phyloP scores from a whole-genome alignment of 306 rosid genomes.

The Oxytropis ochrocephala region DNA sequence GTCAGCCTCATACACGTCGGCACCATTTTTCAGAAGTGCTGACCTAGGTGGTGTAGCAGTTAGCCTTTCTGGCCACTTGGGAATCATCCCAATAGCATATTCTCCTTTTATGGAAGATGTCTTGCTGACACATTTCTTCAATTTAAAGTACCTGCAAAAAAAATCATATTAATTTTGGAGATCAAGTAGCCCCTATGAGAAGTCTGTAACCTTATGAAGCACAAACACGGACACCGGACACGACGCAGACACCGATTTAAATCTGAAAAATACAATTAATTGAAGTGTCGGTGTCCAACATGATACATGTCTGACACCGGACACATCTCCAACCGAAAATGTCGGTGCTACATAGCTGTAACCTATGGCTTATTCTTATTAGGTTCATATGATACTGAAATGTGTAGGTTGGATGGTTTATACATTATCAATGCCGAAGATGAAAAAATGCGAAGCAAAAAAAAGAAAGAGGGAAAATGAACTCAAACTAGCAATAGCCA shows the following conservation, averaged over 20 bases:
- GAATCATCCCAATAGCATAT: slow-evolving; percentile 59
- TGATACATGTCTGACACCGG: no score
- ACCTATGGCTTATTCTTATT: not conserved
- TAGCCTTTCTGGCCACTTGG: slow-evolving; percentile 90
- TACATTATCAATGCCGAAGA: not conserved
- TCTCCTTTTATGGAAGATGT: slow-evolving; percentile 64
- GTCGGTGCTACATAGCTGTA: no score
- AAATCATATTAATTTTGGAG: slow-evolving; percentile 15
- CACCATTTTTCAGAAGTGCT: slow-evolving; percentile 52
- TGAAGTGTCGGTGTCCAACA: no score
- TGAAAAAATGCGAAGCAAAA: not conserved
- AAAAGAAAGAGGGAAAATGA: not conserved
- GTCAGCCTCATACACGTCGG: slow-evolving; percentile 86
- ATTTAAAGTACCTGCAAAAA: slow-evolving; percentile 69
- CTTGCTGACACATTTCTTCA: slow-evolving; percentile 73
- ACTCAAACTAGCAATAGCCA: slow-evolving; percentile 1
- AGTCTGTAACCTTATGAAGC: not conserved
- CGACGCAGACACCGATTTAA: no score
- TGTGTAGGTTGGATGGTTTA: not conserved
- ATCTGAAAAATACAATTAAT: no score
- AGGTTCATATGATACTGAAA: not conserved
- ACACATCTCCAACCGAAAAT: no score
- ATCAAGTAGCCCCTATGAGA: slow-evolving; percentile 2
- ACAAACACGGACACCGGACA: no score
- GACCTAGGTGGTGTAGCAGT: slow-evolving; percentile 61